Base-by-base conservation (phyloP, 2,329 filamentous ascomycete genomes). In the Aspergillus sp. region DNA sequence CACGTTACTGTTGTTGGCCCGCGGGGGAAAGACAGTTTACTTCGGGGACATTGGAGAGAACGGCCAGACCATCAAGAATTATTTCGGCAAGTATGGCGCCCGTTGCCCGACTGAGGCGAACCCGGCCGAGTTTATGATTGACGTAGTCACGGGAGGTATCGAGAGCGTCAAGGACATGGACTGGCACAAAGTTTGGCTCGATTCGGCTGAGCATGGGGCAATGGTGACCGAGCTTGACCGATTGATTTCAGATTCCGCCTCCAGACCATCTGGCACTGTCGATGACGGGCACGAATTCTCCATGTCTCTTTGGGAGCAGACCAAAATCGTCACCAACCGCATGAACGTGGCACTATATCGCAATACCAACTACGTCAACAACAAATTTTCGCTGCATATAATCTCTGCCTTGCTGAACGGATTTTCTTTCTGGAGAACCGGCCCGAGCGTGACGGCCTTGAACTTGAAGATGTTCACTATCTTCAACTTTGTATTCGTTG, bases 401-500 rank as follows among this genome's bases (percentile, higher is more conserved):
- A 74, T 78, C 56, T 78, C 77, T 52, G 71, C 77, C 42, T 63
- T 79, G 9, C 80, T 81, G 63, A 78, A 80, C 55, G 75, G 69
- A 4, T 75, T 83, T 46, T 78, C 87, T 1, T 91, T 90, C 75
- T 90, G 84, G 80, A 77, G 86, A 62, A 81, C 90, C 2, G 87
- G 87, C 1, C 77, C 86, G 71, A 82, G 78, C 0, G 79, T 88
- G 54, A 78, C 81, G 14, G 88, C 89, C 65, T 84, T 91, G 79
- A 87, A 91, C 68, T 85, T 89, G 73, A 83, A 87, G 64, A 85
- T 91, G 81, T 91, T 92, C 77, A 87, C 87, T 0, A 75, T 78
- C 50, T 89, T 89, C 71, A 70, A 88, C 18, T 82, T 86, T 58
- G 79, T 87, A 63, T 75, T 87, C 58, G 79, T 80, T 3, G 73